Base-by-base conservation (phyloP, 2,329 filamentous ascomycete genomes). In the Fusarium torulosum region DNA sequence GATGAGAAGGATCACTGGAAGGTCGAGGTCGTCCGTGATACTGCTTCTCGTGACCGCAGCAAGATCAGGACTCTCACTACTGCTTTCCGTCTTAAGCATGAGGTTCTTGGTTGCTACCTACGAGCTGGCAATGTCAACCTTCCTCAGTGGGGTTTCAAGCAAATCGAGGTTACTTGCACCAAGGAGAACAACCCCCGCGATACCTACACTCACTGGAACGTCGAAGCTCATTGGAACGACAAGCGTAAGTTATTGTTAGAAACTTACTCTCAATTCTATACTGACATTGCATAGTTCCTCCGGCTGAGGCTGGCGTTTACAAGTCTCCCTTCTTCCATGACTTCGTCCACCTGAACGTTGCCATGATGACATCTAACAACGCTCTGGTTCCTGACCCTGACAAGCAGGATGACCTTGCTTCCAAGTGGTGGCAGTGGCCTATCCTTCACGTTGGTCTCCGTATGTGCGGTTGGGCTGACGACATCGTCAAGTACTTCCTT, bases 331-430 rank as follows among this genome's bases (percentile, higher is more conserved):
- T 99, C 86, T 85, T 97, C 76, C 94, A 97, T 77, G 96, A 99
- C 80, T 99, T 99, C 75, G 90, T 99, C 67, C 96, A 99, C 79
- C 84, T 98, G 64, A 99, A 99, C 78, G 96, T 99, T 65, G 96
- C 96, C 66, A 99, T 99, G 96, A 97, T 98, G 95, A 99, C 96
- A 5, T 98, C 96, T 38, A 99, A 99, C 86, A 99, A 99, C 76
- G 96, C 96, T 23, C 88, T 99, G 44, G 93, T 99, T 20, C 96
- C 96, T 6, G 96, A 99, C 75, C 95, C 96, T 6, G 96, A 99
- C 79, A 99, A 99, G 87, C 96, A 99, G 79, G 96, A 99, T 75
- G 96, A 99, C 75, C 88, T 99, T 46, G 96, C 96, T 31, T 99
- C 96, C 15, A 86, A 94, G 70, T 97, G 94, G 85, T 99, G 96